phyloP scores from a whole-genome alignment of 129 eudicot genomes.

The Chrysanthemum lavandulifolium region DNA sequence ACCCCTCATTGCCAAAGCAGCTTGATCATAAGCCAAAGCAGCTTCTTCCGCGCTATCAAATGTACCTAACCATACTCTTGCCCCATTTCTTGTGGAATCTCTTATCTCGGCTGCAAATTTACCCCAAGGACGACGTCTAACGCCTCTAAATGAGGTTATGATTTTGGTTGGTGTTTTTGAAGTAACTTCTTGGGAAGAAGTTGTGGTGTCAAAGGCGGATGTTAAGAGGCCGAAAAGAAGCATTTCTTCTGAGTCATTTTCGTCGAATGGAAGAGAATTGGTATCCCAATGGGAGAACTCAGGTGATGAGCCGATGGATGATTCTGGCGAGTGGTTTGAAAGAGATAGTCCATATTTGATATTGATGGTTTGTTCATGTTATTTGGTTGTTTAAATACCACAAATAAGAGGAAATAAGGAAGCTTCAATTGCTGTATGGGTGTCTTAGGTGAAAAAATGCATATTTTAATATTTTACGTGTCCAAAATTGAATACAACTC shows the following conservation, averaged over 20 bases:
- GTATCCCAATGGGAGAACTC: constrained; percentile 29
- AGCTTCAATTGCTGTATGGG: constrained; percentile 19
- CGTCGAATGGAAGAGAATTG: constrained; percentile 51
- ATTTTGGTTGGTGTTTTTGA: constrained; percentile 30
- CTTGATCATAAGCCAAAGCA: constrained; percentile 80
- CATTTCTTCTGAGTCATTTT: constrained; percentile 54
- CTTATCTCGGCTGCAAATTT: constrained; percentile 78
- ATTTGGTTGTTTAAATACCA: constrained; percentile 24
- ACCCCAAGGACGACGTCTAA: constrained; percentile 81
- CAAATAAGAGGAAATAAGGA: constrained; percentile 6
- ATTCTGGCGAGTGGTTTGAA: constrained; percentile 41
- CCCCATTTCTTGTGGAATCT: constrained; percentile 74
- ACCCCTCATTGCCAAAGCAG: constrained; percentile 67
- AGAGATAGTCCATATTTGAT: constrained; percentile 34
- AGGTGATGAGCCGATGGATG: constrained; percentile 46
- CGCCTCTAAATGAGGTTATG: constrained; percentile 52
- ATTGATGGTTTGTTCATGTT: constrained; percentile 1
- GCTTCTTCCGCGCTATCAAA: constrained; percentile 74
- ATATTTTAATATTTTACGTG: not conserved
- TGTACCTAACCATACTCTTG: constrained; percentile 77
- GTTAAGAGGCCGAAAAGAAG: constrained; percentile 40
- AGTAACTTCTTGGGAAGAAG: constrained; percentile 22
- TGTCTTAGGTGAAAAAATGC: not conserved
- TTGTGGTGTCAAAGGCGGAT: constrained; percentile 22
- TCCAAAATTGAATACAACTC: not conserved